Evolutionary conservation across 192 early-diverging fungal species (phyloP).

Genomic region (Podochytrium sp.): DNA sequence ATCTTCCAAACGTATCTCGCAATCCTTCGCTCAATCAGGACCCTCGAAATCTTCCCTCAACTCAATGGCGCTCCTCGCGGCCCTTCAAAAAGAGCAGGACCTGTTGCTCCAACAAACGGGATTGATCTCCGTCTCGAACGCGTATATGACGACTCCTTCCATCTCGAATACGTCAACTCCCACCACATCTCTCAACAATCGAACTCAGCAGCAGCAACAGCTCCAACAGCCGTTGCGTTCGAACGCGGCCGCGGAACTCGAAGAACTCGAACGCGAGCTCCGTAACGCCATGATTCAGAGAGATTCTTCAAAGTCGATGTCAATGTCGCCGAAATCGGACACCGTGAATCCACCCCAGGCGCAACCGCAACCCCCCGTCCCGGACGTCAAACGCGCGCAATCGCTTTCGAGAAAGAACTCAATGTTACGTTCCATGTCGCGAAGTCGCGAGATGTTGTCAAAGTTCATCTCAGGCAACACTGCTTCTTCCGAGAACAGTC

Average conservation of each 20-base stretch:
- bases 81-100: constrained; percentile 12
- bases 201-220: background rate
- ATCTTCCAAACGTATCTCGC: too few species aligned
- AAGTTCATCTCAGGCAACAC: background rate
- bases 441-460: background rate
- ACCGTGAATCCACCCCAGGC: background rate
- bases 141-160: background rate
- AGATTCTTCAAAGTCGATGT: too few species aligned
- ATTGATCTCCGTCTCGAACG: background rate
- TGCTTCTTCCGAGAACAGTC: background rate
- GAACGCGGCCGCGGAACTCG: background rate
- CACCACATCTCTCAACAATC: background rate
- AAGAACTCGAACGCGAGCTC: constrained; percentile 9
- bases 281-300: background rate
- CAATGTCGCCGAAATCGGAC: too few species aligned
- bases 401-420: too few species aligned
- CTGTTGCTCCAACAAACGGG: background rate
- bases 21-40: too few species aligned
- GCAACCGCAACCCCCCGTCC: background rate
- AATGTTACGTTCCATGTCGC: background rate
- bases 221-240: background rate
- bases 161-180: background rate
- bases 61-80: constrained; percentile 14
- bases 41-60: background rate
- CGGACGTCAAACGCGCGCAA: background rate